Percentiles rank a stretch among this genome's conserved stretches.
These are phyloP conservation scores for Dictyostelium firmibasis DNA, from an alignment of 78 protist species.

Conservation along the genomic window DNA sequence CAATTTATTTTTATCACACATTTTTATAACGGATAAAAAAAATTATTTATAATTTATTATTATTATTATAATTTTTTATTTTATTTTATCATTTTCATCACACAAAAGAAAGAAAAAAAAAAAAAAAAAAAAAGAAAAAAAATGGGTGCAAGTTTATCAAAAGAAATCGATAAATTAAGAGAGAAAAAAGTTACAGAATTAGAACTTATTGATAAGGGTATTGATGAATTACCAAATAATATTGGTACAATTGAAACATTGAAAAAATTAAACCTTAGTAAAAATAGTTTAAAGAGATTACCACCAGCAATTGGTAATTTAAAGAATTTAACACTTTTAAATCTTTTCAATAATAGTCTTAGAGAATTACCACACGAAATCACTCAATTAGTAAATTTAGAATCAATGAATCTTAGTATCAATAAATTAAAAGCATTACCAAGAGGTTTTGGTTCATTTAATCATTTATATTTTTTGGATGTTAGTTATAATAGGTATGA, in stretches of 20 bases:
- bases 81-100: neutral
- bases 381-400: conserved; percentile 37
- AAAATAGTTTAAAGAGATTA: conserved; percentile 49
- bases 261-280: conserved; percentile 31
- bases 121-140: neutral
- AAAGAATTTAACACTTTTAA: conserved; percentile 22
- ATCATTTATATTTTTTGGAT: conserved; percentile 70
- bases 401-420: conserved; percentile 59
- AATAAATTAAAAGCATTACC: conserved; percentile 70
- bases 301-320: conserved; percentile 63
- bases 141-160: conserved; percentile 83
- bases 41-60: neutral
- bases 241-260: conserved; percentile 57
- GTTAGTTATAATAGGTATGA: conserved; percentile 53
- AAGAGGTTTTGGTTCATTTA: conserved; percentile 82
- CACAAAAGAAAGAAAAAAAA: neutral
- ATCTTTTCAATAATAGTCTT: conserved; percentile 47
- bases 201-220: conserved; percentile 49
- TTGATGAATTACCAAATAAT: conserved; percentile 44
- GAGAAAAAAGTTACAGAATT: conserved; percentile 42
- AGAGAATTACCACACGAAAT: conserved; percentile 77
- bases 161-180: conserved; percentile 59
- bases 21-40: neutral
- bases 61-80: neutral
- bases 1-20: neutral